A percentile compares a stretch with the other conserved stretches of the same genome.
These are phyloP conservation scores for Saccharomyces hybrid DNA, from an alignment of 1,139 yeast genomes.

Conservation along the genomic window DNA sequence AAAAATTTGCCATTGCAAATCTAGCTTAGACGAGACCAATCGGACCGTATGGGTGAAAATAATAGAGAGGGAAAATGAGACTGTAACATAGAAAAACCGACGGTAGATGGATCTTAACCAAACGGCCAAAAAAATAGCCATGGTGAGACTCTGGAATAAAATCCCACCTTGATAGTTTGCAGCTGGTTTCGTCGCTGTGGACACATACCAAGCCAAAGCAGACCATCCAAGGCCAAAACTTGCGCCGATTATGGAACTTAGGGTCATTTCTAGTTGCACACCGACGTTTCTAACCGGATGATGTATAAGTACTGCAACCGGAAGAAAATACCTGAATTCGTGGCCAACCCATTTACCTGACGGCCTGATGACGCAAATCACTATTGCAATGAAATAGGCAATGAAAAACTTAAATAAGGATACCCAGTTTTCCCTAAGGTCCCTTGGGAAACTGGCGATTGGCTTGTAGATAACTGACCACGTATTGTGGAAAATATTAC, in stretches of 20 bases:
- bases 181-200: conserved; percentile 36
- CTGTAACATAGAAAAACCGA: conserved; percentile 35
- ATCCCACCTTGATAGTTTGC: conserved; percentile 41
- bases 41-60: conserved; percentile 32
- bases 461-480: background rate
- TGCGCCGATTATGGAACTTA: conserved; percentile 38
- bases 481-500: too few relatives aligned
- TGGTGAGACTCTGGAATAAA: conserved; percentile 37
- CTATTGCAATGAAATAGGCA: conserved; percentile 36
- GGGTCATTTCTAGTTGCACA: conserved; percentile 42
- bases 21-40: conserved; percentile 17
- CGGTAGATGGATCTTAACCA: conserved; percentile 39
- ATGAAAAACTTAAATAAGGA: conserved; percentile 34
- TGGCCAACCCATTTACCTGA: conserved; percentile 39
- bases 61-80: conserved; percentile 36
- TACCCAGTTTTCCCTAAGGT: background rate
- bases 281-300: conserved; percentile 44
- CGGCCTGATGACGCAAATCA: conserved; percentile 36
- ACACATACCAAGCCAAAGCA: conserved; percentile 37
- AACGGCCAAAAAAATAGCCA: conserved; percentile 35
- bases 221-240: conserved; percentile 44
- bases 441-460: background rate
- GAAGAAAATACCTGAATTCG: conserved; percentile 34
- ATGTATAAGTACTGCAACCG: conserved; percentile 38
- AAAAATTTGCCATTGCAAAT: conserved; percentile 33